Conservation (phyloP, 148 eudicot species). For the Amaranthus palmeri region DNA sequence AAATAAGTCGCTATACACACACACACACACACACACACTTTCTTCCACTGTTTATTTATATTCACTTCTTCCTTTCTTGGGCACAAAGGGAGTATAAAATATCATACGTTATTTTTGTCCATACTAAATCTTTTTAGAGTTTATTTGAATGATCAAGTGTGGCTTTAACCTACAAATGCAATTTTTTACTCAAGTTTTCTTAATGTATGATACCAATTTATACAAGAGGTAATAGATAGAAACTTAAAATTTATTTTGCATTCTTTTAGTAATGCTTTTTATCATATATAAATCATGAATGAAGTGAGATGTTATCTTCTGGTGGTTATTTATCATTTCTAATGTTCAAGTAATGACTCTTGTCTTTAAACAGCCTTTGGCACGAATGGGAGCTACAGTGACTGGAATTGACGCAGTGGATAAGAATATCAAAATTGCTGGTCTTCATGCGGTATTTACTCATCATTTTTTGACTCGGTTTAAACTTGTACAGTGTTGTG, state of each 20-base stretch:
- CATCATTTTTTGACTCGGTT: background rate
- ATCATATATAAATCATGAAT: background rate
- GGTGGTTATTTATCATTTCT: no score
- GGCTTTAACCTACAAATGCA: no score
- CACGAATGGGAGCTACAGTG: constrained; percentile 93
- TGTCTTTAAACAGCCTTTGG: constrained; percentile 65
- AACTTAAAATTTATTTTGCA: background rate
- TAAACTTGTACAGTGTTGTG: background rate
- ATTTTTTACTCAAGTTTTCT: no score
- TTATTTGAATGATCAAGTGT: no score
- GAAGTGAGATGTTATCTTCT: background rate
- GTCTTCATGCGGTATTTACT: constrained; percentile 76
- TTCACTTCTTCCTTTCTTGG: no score
- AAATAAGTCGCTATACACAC: no score
- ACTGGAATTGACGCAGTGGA: constrained; percentile 90
- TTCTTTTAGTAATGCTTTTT: background rate
- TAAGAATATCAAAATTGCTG: constrained; percentile 82
- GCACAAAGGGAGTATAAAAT: no score
- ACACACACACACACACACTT: no score
- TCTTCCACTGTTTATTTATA: no score
- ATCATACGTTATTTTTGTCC: no score
- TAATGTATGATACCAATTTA: background rate
- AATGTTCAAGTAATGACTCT: background rate
- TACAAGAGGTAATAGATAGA: background rate
- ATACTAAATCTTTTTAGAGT: no score